Percentiles rank a stretch among this genome's conserved stretches.
Evolutionary conservation across 306 rosid species (phyloP).

Genomic region (Datisca glomerata): DNA sequence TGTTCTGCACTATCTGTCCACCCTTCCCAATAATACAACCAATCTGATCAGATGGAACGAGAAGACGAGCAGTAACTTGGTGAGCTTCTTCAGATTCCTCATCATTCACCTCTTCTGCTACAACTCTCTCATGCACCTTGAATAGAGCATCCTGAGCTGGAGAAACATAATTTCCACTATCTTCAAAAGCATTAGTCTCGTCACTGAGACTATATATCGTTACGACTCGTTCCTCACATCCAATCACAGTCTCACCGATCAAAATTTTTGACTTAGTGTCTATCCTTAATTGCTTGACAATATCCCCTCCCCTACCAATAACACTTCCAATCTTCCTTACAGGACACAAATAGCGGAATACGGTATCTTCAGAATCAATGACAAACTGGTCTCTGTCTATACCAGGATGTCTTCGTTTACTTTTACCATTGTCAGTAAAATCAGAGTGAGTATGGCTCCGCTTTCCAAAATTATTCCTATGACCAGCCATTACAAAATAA

Average conservation of each 20-base stretch:
- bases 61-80: slow-evolving; percentile 69
- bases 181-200: slow-evolving; percentile 63
- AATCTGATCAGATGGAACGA: slow-evolving; percentile 96
- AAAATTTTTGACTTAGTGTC: slow-evolving; percentile 86
- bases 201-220: slow-evolving; percentile 67
- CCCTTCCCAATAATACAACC: slow-evolving; percentile 96
- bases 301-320: slow-evolving; percentile 98
- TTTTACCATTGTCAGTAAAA: slow-evolving; percentile 50
- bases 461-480: slow-evolving; percentile 61
- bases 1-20: slow-evolving; percentile 77
- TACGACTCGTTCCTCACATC: slow-evolving; percentile 78
- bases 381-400: slow-evolving; percentile 83
- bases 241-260: slow-evolving; percentile 82
- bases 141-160: slow-evolving; percentile 90
- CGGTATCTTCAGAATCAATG: slow-evolving; percentile 76
- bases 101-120: slow-evolving; percentile 81
- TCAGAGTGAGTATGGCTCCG: slow-evolving; percentile 66
- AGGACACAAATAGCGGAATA: slow-evolving; percentile 73
- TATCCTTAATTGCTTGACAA: slow-evolving; percentile 78
- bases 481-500: slow-evolving; percentile 49
- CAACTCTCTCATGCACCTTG: slow-evolving; percentile 76
- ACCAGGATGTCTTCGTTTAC: slow-evolving; percentile 62
- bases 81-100: slow-evolving; percentile 49
- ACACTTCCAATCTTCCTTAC: slow-evolving; percentile 86
- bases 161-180: slow-evolving; percentile 33